These are phyloP conservation scores for Aspergillus sp. DNA, from an alignment of 2,329 filamentous ascomycete genomes.

Conservation along the genomic window DNA sequence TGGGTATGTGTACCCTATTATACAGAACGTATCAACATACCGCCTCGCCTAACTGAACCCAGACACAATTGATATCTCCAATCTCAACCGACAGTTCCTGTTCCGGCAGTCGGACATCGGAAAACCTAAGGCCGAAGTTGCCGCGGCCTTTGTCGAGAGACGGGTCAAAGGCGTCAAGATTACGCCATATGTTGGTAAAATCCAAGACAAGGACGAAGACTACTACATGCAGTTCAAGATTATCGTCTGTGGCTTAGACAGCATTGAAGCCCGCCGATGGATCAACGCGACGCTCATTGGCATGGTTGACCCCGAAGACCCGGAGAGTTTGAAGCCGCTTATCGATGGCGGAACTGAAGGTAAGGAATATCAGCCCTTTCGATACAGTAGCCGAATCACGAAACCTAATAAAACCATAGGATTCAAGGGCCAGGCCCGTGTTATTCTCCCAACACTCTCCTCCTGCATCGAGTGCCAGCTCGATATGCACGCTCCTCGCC, in stretches of 20 bases:
- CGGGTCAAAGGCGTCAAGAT: slow-evolving; percentile 89
- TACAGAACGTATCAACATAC: background rate
- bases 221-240: slow-evolving; percentile 98
- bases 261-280: slow-evolving; percentile 96
- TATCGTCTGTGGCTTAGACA: slow-evolving; percentile 91
- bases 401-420: slow-evolving; percentile 46
- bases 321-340: slow-evolving; percentile 85
- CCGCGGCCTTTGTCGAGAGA: slow-evolving; percentile 84
- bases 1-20: slow-evolving; percentile 60
- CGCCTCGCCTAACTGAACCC: slow-evolving; percentile 13
- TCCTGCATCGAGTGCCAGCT: slow-evolving; percentile 98
- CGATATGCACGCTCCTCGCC: slow-evolving; percentile 96
- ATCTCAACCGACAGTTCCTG: slow-evolving; percentile 94
- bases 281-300: slow-evolving; percentile 92
- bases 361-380: slow-evolving; percentile 21
- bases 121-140: slow-evolving; percentile 88
- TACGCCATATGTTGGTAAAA: slow-evolving; percentile 88
- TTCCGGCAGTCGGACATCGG: slow-evolving; percentile 91
- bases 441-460: slow-evolving; percentile 86
- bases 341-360: slow-evolving; percentile 96
- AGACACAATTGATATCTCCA: slow-evolving; percentile 98
- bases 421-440: slow-evolving; percentile 94
- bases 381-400: background rate
- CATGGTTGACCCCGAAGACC: slow-evolving; percentile 80
- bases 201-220: slow-evolving; percentile 92